Conservation (phyloP, 1,284 basidiomycete species). For the Cryptococcus wingfieldii region DNA sequence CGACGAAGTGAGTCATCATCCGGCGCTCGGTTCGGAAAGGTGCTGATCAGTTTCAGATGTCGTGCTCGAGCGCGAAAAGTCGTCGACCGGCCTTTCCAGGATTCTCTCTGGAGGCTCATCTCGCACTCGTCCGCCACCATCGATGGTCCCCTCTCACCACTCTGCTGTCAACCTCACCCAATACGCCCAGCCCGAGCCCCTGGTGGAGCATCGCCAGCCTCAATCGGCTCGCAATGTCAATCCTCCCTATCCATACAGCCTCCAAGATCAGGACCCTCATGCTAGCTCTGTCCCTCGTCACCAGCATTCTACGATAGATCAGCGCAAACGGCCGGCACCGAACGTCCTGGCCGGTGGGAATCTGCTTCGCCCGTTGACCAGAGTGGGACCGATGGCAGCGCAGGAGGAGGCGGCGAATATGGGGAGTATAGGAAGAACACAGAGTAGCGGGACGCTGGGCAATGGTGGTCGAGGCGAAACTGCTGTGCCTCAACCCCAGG, state of each 20-base stretch:
- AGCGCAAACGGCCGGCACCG: conserved; percentile 15
- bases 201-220: conserved; percentile 16
- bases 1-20: conserved; percentile 33
- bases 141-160: conserved; percentile 20
- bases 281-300: conserved; percentile 7
- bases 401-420: background rate
- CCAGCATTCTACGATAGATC: background rate
- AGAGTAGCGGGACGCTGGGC: conserved; percentile 23
- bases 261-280: conserved; percentile 3
- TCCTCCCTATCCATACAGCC: too few relatives aligned
- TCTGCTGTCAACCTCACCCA: conserved; percentile 33
- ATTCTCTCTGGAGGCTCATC: conserved; percentile 2
- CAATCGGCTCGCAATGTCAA: conserved; percentile 3
- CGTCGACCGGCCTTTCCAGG: conserved; percentile 19
- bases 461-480: background rate
- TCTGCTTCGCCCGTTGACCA: conserved; percentile 39
- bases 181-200: conserved; percentile 16
- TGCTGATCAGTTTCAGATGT: conserved; percentile 24
- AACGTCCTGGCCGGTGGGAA: conserved; percentile 32
- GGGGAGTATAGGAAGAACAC: conserved; percentile 14
- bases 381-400: conserved; percentile 14
- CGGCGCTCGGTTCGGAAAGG: background rate
- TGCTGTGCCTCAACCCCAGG: conserved; percentile 1
- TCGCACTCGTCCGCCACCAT: conserved; percentile 27
- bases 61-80: conserved; percentile 43